Evolutionary conservation across 495 filamentous ascomycete species (phyloP), one percentile per base, ranked within the genome.

Genomic region (Amniculicola lignicola): DNA sequence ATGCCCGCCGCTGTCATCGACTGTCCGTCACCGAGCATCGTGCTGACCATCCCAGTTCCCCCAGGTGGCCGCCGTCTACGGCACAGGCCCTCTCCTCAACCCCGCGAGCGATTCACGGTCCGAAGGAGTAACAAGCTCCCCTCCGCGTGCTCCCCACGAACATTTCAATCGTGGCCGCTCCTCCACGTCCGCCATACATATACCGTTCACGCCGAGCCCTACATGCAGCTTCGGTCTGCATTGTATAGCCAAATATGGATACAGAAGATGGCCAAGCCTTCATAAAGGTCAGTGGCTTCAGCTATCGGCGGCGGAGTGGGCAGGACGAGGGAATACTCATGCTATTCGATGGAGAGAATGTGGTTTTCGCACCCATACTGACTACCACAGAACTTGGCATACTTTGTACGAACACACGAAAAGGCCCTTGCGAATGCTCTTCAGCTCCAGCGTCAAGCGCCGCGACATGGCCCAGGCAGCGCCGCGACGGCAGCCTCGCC

Each of bases 361-460:
- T n/a, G n/a, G n/a, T n/a, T n/a, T n/a, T n/a, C n/a, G n/a, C n/a
- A n/a, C n/a, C n/a, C n/a, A n/a, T n/a, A n/a, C n/a, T n/a, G n/a
- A n/a, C n/a, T n/a, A n/a, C n/a, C 29, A 16, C 44, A 96, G 91
- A 93, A 93, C 75, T 80, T 98, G 58, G 90, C 92, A 59, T 86
- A 84, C 70, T 97, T 95, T 74, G 90, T 98, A 68, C 88, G 92
- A 51, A 95, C 90, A 28, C 89, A 98, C 73, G 93, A 98, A 70
- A 95, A 94, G 74, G 93, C 90, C 22, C 82, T 98, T 54, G 93
- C 93, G 60, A 97, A 97, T 73, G 92, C 93, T 57, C 77, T 96
- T 28, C 93, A 96, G 68, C 77, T 91, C 48, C 83, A 81, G 63
- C 80, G 84, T 51, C 87, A 89, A 61, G 78, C 73, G 14, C 70